phyloP scores from a whole-genome alignment of 2,329 filamentous ascomycete genomes.

The Colletotrichum tamarilloi region DNA sequence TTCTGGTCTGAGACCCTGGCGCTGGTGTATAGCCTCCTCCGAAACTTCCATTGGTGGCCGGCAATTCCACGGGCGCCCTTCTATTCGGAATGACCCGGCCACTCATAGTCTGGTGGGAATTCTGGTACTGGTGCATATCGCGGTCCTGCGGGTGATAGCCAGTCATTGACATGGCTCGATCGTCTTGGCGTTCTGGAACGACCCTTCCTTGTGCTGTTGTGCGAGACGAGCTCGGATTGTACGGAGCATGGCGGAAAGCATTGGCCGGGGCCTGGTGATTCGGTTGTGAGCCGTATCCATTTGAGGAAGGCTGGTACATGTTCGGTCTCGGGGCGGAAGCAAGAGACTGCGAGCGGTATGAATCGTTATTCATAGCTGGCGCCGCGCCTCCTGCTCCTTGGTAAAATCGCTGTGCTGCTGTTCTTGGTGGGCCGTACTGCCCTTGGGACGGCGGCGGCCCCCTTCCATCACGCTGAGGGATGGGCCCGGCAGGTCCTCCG shows the following conservation, averaged over 20 bases:
- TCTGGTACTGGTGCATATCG: slow-evolving; percentile 52
- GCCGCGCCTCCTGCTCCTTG: slow-evolving; percentile 68
- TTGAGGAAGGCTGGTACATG: slow-evolving; percentile 74
- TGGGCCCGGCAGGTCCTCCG: slow-evolving; percentile 56
- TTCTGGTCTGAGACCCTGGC: slow-evolving; percentile 66
- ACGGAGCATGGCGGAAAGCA: slow-evolving; percentile 82
- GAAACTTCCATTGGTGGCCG: slow-evolving; percentile 50
- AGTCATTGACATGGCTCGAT: slow-evolving; percentile 96
- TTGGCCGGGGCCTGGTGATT: slow-evolving; percentile 73
- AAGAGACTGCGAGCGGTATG: slow-evolving; percentile 93
- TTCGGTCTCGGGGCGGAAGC: slow-evolving; percentile 80
- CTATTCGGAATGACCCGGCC: slow-evolving; percentile 88
- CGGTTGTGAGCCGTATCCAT: slow-evolving; percentile 55
- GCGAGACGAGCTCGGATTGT: slow-evolving; percentile 73
- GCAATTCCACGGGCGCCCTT: slow-evolving; percentile 57
- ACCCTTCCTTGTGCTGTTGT: slow-evolving; percentile 92
- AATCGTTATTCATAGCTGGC: slow-evolving; percentile 84
- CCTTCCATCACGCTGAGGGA: slow-evolving; percentile 68
- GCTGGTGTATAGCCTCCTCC: slow-evolving; percentile 54
- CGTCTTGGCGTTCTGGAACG: slow-evolving; percentile 91
- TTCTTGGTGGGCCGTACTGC: slow-evolving; percentile 46
- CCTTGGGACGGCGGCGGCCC: slow-evolving; percentile 52
- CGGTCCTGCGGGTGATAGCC: slow-evolving; percentile 77
- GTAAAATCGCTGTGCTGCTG: slow-evolving; percentile 68
- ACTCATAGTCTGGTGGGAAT: slow-evolving; percentile 89